Evolutionary conservation across 768 basidiomycete species (phyloP).

Genomic region (Coprinopsis marcescibilis): DNA sequence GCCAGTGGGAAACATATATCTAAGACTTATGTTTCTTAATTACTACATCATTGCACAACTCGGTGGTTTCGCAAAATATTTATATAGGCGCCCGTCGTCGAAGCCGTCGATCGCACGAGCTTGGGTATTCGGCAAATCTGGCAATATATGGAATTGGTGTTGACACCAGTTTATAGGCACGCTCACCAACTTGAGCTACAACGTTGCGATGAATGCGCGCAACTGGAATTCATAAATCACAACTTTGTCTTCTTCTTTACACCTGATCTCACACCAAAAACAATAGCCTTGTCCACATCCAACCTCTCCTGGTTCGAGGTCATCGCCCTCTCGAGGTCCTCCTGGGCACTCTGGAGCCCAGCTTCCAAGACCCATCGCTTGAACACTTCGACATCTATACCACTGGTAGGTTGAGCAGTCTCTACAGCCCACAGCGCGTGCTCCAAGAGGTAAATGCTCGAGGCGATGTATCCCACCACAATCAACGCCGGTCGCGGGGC

Average conservation of each 20-base stretch:
- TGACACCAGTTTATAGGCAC: too few species aligned
- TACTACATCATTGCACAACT: too few species aligned
- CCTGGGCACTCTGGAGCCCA: slow-evolving; percentile 32
- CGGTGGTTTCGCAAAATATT: too few species aligned
- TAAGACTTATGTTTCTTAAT: too few species aligned
- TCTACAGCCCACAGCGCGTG: slow-evolving; percentile 58
- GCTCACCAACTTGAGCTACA: too few species aligned
- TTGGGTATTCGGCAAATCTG: too few species aligned
- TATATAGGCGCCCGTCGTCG: too few species aligned
- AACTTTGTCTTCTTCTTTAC: background rate
- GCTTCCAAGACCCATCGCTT: slow-evolving; percentile 44
- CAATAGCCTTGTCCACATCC: slow-evolving; percentile 25
- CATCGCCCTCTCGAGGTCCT: slow-evolving; percentile 28
- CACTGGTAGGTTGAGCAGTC: slow-evolving; percentile 21
- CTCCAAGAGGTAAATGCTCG: slow-evolving; percentile 56
- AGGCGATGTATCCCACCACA: slow-evolving; percentile 49
- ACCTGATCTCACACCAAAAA: slow-evolving; percentile 23
- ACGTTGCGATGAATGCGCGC: too few species aligned
- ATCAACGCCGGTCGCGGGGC: slow-evolving; percentile 54
- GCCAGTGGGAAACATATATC: too few species aligned
- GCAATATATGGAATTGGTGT: too few species aligned
- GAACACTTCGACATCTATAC: slow-evolving; percentile 48
- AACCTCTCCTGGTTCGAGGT: slow-evolving; percentile 19
- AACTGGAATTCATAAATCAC: too few species aligned
- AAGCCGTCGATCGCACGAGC: too few species aligned